Percentiles rank a stretch among this genome's conserved stretches.
These are phyloP conservation scores for Epichloe aotearoae DNA, from an alignment of 2,329 filamentous ascomycete species.

Conservation along the genomic window DNA sequence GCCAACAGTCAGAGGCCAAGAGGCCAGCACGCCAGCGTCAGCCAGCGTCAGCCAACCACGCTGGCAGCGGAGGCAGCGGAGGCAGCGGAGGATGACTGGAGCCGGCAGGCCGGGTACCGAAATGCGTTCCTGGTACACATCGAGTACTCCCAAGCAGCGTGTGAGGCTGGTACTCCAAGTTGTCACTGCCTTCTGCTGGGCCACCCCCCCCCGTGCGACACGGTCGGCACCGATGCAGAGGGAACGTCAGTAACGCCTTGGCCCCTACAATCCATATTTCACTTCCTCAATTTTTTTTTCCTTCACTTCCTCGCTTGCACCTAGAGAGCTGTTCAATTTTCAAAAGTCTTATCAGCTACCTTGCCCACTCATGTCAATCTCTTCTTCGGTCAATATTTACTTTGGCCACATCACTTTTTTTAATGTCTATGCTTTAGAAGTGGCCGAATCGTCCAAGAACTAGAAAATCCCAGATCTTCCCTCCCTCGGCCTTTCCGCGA, in stretches of 20 bases:
- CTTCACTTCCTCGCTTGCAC: background rate
- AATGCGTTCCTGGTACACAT: background rate
- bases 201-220: constrained; percentile 2
- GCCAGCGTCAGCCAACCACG: background rate
- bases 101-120: constrained; percentile 4
- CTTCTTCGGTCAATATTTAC: background rate
- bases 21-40: background rate
- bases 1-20: background rate
- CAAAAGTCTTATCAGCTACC: background rate
- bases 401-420: background rate
- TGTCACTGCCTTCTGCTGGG: constrained; percentile 1
- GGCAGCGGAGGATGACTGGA: background rate
- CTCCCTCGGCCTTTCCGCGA: constrained; percentile 5
- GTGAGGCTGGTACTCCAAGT: background rate
- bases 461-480: constrained; percentile 2
- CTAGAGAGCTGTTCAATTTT: background rate
- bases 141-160: background rate
- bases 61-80: background rate
- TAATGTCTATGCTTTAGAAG: background rate
- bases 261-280: constrained; percentile 3
- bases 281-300: background rate
- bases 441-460: background rate
- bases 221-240: constrained; percentile 4
- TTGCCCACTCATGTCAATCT: background rate
- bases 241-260: constrained; percentile 1